Base-by-base conservation (phyloP, 116 monocot species). In the Iris pallida region DNA sequence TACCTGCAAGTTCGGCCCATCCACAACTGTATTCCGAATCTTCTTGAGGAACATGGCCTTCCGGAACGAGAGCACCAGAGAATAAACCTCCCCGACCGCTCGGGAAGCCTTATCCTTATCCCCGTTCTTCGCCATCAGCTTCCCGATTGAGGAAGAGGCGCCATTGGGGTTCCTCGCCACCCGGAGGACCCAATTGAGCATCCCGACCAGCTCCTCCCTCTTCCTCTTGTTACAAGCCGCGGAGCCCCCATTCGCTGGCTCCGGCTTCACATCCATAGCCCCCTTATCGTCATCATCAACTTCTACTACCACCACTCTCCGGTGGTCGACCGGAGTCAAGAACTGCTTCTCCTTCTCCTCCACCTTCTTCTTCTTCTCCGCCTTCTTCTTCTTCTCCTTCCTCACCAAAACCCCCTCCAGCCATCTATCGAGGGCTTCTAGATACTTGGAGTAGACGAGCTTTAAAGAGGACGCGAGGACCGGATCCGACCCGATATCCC, bases 171-270 rank as follows among this genome's bases (percentile, higher is more conserved):
- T 81, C 63, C 55, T 83, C 0, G 94, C 94, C 2, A 83, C 41
- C 44, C 45, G 69, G 56, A 56, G 79, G 64, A 95, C 45, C 94
- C 94, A 95, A 55, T 75, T 66, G 61, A 95, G 16, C 85, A 84
- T 70, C 16, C 74, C 85, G 12, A 59, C 68, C 40, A 78, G 7
- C 30, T 40, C 20, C 55, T 79, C 79, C 71, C 74, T 63, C 66
- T 77, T 80, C 71, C 83, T 75, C 80, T 90, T 67, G 8, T 54
- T 85, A 16, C 73, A 64, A 67, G 59, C 54, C 44, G 76, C 54
- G 5, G 20, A 45, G 55, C 51, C 62, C 52, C 63, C 67, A 19
- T 67, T 64, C 5, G 44, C 74, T 41, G 42, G 42, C 16, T 8
- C 52, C 16, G 57, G 30, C 15, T 16, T 53, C 45, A 71, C 20